Evolutionary conservation across 2,329 filamentous ascomycete genomes (phyloP).

Genomic region (Mycosphaerella sp.): DNA sequence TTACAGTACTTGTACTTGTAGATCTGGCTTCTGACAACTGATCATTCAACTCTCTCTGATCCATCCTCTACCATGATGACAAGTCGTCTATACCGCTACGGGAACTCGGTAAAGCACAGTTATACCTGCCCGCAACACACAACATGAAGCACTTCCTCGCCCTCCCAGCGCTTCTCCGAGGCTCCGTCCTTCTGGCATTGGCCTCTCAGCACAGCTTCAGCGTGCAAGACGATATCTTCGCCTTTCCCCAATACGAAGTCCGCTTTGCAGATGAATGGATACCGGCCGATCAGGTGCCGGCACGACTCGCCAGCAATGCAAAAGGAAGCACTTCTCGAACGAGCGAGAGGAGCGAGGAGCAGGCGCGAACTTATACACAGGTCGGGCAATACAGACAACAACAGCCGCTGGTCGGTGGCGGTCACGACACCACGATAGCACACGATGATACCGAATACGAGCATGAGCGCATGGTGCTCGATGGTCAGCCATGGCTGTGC

Average conservation of each 20-base stretch:
- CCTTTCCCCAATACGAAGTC: constrained; percentile 80
- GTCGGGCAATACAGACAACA: constrained; percentile 19
- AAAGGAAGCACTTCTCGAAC: background rate
- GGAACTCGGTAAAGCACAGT: background rate
- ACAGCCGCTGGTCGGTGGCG: constrained; percentile 11
- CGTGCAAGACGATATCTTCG: constrained; percentile 80
- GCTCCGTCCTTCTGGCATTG: constrained; percentile 40
- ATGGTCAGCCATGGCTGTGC: constrained; percentile 71
- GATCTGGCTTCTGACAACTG: background rate
- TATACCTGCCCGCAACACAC: background rate
- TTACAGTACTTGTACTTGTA: background rate
- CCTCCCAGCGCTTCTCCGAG: constrained; percentile 42
- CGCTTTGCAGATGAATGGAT: constrained; percentile 61
- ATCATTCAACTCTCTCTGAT: background rate
- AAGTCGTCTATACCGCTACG: background rate
- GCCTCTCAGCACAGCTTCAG: constrained; percentile 60
- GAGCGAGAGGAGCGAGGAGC: background rate
- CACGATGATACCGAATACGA: constrained; percentile 18
- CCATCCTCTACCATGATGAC: background rate
- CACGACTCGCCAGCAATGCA: constrained; percentile 44
- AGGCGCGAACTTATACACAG: constrained; percentile 7
- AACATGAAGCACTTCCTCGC: constrained; percentile 46
- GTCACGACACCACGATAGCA: constrained; percentile 4
- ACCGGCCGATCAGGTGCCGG: constrained; percentile 61
- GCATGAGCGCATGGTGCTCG: constrained; percentile 70